These are phyloP conservation scores for Elongisporangium prolatum DNA, from an alignment of 352 stramenopile species.

Conservation along the genomic window DNA sequence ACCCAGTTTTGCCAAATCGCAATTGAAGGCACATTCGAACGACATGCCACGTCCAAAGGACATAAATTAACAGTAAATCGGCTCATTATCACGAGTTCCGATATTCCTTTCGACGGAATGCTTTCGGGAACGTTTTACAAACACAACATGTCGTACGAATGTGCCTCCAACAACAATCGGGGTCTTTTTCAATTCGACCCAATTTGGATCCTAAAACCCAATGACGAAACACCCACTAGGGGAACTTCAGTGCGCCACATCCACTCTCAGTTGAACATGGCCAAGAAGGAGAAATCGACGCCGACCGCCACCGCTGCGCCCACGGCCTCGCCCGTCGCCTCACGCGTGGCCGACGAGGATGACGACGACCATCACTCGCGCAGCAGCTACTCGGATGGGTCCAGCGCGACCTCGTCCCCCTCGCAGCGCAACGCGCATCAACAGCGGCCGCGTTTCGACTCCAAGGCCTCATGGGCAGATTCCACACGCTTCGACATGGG, in stretches of 20 bases:
- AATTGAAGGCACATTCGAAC: too few species aligned
- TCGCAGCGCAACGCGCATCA: slow-evolving; percentile 28
- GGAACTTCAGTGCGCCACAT: background rate
- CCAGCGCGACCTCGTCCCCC: slow-evolving; percentile 48
- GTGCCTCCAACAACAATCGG: background rate
- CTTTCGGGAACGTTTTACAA: too few species aligned
- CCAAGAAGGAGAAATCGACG: background rate
- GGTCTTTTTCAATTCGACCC: background rate
- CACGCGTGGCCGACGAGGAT: slow-evolving; percentile 3
- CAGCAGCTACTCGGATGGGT: slow-evolving; percentile 51
- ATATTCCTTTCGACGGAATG: too few species aligned
- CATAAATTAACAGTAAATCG: too few species aligned
- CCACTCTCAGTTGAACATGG: background rate
- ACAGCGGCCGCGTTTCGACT: slow-evolving; percentile 73
- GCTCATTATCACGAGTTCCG: too few species aligned
- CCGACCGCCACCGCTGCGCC: background rate
- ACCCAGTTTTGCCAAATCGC: too few species aligned
- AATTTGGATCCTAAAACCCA: background rate
- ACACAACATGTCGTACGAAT: background rate
- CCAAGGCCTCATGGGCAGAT: slow-evolving; percentile 77
- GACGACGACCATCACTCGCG: background rate
- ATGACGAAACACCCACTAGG: background rate
- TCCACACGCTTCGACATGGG: slow-evolving; percentile 86
- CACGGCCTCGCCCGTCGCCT: background rate
- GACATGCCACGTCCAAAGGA: too few species aligned